Evolutionary conservation across 208 protist species (phyloP), one percentile per base, ranked within the genome.

Genomic region (Crithidia acanthocephali): DNA sequence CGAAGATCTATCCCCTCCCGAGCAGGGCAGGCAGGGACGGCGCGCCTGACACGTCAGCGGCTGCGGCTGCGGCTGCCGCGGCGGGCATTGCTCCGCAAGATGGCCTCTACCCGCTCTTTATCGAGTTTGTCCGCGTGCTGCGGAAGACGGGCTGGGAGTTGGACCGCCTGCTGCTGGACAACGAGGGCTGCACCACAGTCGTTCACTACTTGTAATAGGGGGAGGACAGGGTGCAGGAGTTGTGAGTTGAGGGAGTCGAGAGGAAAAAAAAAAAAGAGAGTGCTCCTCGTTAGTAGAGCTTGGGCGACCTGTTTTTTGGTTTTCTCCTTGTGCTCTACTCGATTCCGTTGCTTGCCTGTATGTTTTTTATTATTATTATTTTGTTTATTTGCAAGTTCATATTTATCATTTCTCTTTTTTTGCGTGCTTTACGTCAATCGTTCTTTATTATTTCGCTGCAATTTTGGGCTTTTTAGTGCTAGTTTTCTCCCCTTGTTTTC

Each of bases 181-280:
- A 76, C 23, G 73, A 88, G 55, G 82, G 85, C 27, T 84, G 42
- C 62, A 80, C 76, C 28, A 70, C 83, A 0, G 76, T 72, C 1
- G 61, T 91, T 28, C 66, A 87, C 15, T 85, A 86, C 57, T 27
- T 87, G 32, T 90, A 23, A 72, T 2, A 1, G 2, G 7, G n/a
- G n/a, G n/a, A n/a, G n/a, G n/a, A n/a, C n/a, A n/a, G n/a, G n/a
- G n/a, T n/a, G n/a, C n/a, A n/a, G n/a, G n/a, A n/a, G n/a, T n/a
- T n/a, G n/a, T n/a, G n/a, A n/a, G n/a, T n/a, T n/a, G 62, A 68
- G 33, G n/a, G 20, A 50, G 45, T 13, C 45, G 16, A 50, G 7
- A 62, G 27, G 1, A 47, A 47, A 42, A 13, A 52, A 45, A 23
- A 32, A 20, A 32, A 6, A 32, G 25, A 16, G 25, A 32, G 45